Evolutionary conservation across 176 grass and related monocot species (phyloP), one percentile per base, ranked within the genome.

Genomic region (Pontederia paniculata): DNA sequence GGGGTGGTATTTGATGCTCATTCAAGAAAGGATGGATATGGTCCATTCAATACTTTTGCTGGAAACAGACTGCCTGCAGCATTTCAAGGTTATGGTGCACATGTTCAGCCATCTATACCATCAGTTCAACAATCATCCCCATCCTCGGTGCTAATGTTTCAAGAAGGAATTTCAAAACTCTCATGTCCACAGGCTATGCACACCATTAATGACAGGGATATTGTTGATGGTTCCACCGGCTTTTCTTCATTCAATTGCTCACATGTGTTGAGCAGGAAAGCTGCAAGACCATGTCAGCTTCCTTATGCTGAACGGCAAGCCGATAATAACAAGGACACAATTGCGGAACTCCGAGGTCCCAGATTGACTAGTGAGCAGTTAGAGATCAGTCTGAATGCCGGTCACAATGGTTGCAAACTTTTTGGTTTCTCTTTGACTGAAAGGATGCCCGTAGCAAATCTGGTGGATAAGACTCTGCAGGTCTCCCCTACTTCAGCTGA

Each of bases 351-450:
- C 60, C 20, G 48, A 5, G 4, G 3, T 3, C 17, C 13, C 11
- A 15, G 10, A 63, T 31, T 18, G 8, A 5, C 15, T 11, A 12
- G 13, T 12, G 21, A 19, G 44, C 6, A 72, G 55, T 67, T 66
- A 19, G 67, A 55, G 42, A 60, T 72, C 52, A 60, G 20, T 18
- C 48, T 49, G 42, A 44, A 43, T 68, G 49, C 50, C 2, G 43
- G 62, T 47, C 43, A 63, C 67, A 84, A 67, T 67, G 69, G 70
- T 64, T 89, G 85, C 52, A 89, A 50, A 74, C 79, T 84, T 51
- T 89, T 89, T 74, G 85, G 85, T 25, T 77, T 89, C 21, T 74
- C 73, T 23, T 63, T 84, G 44, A 67, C 73, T 56, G 66, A 89
- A 57, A 80, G 70, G 48, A 69, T 74, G 25, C 18, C 53, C 21